Evolutionary conservation across 2,329 filamentous ascomycete genomes (phyloP), one percentile per base, ranked within the genome.

Genomic region (Sporothrix pseudoabietina): DNA sequence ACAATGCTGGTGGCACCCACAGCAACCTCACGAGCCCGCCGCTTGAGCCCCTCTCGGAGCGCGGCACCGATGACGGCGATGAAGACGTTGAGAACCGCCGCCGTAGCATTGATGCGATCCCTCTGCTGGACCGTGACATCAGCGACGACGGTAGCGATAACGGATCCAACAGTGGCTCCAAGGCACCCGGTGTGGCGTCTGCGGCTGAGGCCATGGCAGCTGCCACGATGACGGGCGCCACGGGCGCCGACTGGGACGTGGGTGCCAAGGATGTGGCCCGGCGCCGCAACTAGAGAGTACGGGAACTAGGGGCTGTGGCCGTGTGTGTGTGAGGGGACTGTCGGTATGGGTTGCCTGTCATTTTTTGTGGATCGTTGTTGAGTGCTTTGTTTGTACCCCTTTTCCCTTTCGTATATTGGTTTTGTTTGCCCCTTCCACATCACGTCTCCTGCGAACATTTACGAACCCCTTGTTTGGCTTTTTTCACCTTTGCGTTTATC

Each of bases 91-190:
- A 71, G 2, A 73, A 69, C 63, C 1, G 73, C 75, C 1, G 72
- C 6, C 55, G 79, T 47, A 81, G 81, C 65, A 78, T 90, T 1
- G 88, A 90, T 74, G 82, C 84, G 22, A 90, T 91, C 65, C 88
- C 89, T 2, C 79, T 90, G 41, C 80, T 91, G 19, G 84, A 81
- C 47, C 86, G 87, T 19, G 85, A 88, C 71, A 78, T 78, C 57
- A 77, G 57, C 59, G 32, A 30, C 8, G 59, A 54, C 35, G 55
- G 19, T 30, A n/a, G 61, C 39, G 71, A 69, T 12, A 35, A 26
- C 19, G 35, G 61, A 7, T 65, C 52, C 16, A n/a, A 63, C 26
- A 74, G 71, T 19, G 72, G 76, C 19, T 55, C 47, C 5, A 71
- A 69, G 32, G 44, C 41, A 4, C 70, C 72, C 6, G 69, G 59